Evolutionary conservation across 2,329 filamentous ascomycete genomes (phyloP).

Genomic region (Ophiostoma piceae): DNA sequence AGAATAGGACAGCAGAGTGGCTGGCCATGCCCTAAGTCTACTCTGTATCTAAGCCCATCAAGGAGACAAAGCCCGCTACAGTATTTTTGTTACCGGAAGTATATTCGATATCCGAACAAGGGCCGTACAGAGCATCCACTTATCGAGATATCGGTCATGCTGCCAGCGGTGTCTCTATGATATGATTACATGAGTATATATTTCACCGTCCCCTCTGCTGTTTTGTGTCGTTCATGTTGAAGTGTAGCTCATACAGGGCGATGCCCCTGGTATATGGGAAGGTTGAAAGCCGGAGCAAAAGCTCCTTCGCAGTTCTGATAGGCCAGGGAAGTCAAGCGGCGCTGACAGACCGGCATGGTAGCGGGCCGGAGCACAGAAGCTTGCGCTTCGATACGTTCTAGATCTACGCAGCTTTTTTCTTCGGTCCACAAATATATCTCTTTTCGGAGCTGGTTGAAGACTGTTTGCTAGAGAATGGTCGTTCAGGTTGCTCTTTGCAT

Average conservation of each 20-base stretch:
- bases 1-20: too few relatives aligned
- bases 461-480: neutral
- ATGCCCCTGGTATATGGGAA: neutral
- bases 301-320: slow-evolving; percentile 26
- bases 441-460: neutral
- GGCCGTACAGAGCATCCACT: neutral
- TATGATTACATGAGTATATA: neutral
- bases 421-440: neutral
- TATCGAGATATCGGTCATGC: neutral
- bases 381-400: slow-evolving; percentile 12
- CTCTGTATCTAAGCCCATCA: neutral
- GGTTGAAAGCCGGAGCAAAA: slow-evolving; percentile 24
- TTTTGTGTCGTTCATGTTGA: neutral
- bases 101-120: neutral
- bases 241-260: neutral
- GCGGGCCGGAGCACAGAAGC: slow-evolving; percentile 19
- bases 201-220: neutral
- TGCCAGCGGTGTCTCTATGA: neutral
- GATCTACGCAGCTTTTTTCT: neutral
- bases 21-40: neutral
- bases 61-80: neutral
- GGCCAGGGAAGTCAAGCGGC: slow-evolving; percentile 16
- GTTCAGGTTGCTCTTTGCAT: neutral
- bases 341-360: slow-evolving; percentile 11
- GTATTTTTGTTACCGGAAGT: neutral